A percentile compares a stretch with the other conserved stretches of the same genome.
These are phyloP conservation scores for Plasmopara viticola DNA, from an alignment of 352 stramenopile species.

Conservation along the genomic window DNA sequence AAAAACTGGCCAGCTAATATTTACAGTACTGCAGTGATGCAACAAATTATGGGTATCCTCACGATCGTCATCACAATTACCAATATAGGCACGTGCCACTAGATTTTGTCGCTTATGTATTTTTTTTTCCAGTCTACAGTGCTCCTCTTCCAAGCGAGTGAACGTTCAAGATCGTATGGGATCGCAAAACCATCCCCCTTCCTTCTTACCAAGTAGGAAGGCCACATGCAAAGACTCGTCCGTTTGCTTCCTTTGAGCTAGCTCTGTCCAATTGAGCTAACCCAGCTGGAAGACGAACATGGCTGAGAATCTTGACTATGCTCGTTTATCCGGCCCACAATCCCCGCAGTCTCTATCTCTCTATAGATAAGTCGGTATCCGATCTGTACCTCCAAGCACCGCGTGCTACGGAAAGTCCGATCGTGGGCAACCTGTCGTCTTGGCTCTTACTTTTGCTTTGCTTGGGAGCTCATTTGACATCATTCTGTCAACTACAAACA, in stretches of 20 bases:
- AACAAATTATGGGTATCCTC: too few species aligned
- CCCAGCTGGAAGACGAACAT: constrained; percentile 2
- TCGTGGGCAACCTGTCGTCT: constrained; percentile 19
- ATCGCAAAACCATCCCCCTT: constrained; percentile 13
- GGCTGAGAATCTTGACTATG: constrained; percentile 18
- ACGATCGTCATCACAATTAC: too few species aligned
- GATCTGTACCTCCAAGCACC: constrained; percentile 9
- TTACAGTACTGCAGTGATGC: too few species aligned
- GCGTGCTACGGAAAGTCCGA: constrained; percentile 27
- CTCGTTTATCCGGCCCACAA: constrained; percentile 23
- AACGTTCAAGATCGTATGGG: constrained; percentile 7
- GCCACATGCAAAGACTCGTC: constrained; percentile 6
- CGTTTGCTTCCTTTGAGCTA: constrained; percentile 16
- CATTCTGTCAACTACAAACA: constrained; percentile 26
- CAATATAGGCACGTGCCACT: too few species aligned
- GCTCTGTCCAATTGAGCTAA: constrained; percentile 26
- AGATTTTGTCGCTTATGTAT: not conserved
- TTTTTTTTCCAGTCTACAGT: not conserved
- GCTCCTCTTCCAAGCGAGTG: constrained; percentile 9
- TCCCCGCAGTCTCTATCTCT: constrained; percentile 26
- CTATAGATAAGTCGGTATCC: constrained; percentile 18
- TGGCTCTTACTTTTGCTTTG: constrained; percentile 11
- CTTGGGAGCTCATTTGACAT: constrained; percentile 27
- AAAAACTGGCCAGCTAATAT: too few species aligned
- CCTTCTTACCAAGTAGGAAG: constrained; percentile 13